Conservation (phyloP, 345 rosid species). For the Citrus sp. region DNA sequence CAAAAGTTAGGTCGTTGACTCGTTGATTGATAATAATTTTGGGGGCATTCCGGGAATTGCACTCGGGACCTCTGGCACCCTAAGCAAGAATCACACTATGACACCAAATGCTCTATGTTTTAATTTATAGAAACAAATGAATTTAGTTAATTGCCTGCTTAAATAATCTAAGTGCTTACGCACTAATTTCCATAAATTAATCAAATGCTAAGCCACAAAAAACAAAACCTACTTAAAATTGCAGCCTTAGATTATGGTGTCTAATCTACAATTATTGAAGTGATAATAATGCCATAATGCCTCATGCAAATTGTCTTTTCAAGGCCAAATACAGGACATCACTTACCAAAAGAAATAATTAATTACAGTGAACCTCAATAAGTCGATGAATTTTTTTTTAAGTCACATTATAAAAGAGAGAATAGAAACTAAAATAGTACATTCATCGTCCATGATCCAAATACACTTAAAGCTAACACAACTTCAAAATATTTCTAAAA, state of each 20-base stretch:
- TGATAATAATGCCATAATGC: not conserved
- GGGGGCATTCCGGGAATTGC: not conserved
- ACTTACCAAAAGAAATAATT: not conserved
- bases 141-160: not conserved
- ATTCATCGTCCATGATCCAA: too few species aligned
- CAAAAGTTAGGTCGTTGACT: too few species aligned
- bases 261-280: slow-evolving; percentile 8
- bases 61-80: not conserved
- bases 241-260: not conserved
- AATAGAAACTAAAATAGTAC: not conserved
- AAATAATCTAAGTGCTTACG: not conserved
- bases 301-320: not conserved
- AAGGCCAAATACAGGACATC: not conserved
- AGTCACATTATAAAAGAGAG: not conserved
- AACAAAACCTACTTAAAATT: not conserved
- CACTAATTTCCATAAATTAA: not conserved
- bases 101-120: not conserved
- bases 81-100: not conserved
- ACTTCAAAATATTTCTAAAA: not conserved
- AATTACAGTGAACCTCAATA: not conserved
- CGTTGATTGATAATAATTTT: too few species aligned
- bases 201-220: not conserved
- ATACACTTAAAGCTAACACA: not conserved
- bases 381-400: not conserved
- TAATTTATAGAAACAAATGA: not conserved